phyloP scores from a whole-genome alignment of 768 basidiomycete genomes.

The Sutorius australiensis region DNA sequence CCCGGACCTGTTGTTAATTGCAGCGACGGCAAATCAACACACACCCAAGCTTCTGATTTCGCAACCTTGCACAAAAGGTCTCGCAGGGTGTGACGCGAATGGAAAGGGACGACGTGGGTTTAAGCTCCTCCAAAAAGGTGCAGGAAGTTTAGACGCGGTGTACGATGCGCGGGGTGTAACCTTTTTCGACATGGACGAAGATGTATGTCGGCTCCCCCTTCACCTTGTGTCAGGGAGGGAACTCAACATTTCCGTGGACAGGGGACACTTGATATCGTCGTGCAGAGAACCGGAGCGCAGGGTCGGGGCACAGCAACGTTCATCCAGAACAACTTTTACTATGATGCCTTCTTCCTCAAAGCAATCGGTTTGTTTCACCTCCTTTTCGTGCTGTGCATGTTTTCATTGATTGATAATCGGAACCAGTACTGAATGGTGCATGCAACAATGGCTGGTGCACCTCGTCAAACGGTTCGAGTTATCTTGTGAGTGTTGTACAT shows the following conservation, averaged over 20 bases:
- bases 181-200: constrained; percentile 93
- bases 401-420: background rate
- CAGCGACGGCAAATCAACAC: constrained; percentile 41
- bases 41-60: constrained; percentile 64
- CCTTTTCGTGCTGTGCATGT: background rate
- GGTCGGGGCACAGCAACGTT: constrained; percentile 66
- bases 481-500: constrained; percentile 58
- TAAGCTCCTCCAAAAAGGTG: constrained; percentile 49
- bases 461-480: constrained; percentile 55
- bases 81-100: constrained; percentile 52
- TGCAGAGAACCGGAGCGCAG: constrained; percentile 75
- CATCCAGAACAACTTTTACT: constrained; percentile 96
- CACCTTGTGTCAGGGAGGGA: background rate
- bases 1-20: constrained; percentile 74
- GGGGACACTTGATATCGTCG: constrained; percentile 89
- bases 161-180: constrained; percentile 75
- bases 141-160: constrained; percentile 57
- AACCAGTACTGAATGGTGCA: constrained; percentile 84
- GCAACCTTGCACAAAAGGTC: constrained; percentile 52
- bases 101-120: constrained; percentile 64
- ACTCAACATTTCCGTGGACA: constrained; percentile 29
- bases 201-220: constrained; percentile 51
- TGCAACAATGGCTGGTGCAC: constrained; percentile 82
- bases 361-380: constrained; percentile 66
- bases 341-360: constrained; percentile 98